A percentile compares a stretch with the other conserved stretches of the same genome.
Evolutionary conservation across 140 eudicot species (phyloP).

Genomic region (Anethum foeniculum): DNA sequence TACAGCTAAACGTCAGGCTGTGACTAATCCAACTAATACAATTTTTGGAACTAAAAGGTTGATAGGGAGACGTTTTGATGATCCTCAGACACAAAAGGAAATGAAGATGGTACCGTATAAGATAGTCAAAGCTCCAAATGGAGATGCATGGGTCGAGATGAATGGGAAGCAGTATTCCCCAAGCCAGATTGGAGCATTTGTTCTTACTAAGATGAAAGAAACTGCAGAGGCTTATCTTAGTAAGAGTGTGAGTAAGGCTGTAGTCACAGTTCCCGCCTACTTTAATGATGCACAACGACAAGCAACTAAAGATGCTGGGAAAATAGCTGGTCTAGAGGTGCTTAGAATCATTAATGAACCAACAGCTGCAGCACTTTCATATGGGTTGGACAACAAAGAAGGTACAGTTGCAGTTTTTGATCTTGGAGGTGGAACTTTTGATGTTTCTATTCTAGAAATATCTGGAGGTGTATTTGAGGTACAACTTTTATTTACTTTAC

Average conservation of each 20-base stretch:
- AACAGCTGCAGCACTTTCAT: constrained; percentile 17
- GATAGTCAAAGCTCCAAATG: constrained; percentile 12
- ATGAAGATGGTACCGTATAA: constrained; percentile 13
- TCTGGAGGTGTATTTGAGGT: constrained; percentile 17
- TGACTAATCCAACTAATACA: constrained; percentile 12
- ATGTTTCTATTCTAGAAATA: constrained; percentile 11
- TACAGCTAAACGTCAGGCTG: constrained; percentile 16
- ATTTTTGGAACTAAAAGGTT: constrained; percentile 2
- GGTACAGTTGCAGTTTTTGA: constrained; percentile 14
- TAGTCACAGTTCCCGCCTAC: constrained; percentile 11
- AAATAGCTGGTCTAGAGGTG: constrained; percentile 13
- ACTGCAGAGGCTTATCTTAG: constrained; percentile 11
- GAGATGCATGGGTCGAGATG: constrained; percentile 14
- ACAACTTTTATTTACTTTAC: background rate
- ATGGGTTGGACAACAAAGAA: constrained; percentile 13
- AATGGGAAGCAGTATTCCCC: constrained; percentile 16
- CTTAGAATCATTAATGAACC: constrained; percentile 11
- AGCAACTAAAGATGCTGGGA: constrained; percentile 15
- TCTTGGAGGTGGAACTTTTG: constrained; percentile 18
- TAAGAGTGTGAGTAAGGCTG: constrained; percentile 13
- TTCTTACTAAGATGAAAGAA: constrained; percentile 14
- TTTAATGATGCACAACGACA: constrained; percentile 15
- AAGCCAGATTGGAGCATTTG: constrained; percentile 15
- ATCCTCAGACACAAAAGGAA: constrained; percentile 15
- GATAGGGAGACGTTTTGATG: constrained; percentile 13